These are phyloP conservation scores for Populus nigra DNA, from an alignment of 345 rosid genomes.

Conservation along the genomic window DNA sequence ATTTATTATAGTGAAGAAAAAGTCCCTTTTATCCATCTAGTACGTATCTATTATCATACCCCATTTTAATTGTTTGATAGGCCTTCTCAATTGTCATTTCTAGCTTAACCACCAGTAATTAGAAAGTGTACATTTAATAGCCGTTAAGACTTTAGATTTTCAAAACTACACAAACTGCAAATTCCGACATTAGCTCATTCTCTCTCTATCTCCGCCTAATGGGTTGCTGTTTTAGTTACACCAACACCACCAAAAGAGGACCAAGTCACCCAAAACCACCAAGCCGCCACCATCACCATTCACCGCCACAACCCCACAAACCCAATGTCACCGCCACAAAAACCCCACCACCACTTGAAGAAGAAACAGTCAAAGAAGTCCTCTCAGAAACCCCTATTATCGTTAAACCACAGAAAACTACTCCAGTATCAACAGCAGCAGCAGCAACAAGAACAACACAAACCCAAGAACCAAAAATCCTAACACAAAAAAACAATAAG, in stretches of 20 bases:
- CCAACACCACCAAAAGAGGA: conserved; percentile 7
- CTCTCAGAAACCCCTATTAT: conserved; percentile 46
- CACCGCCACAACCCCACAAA: neutral
- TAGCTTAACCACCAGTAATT: neutral
- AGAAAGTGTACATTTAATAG: neutral
- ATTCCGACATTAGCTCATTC: neutral
- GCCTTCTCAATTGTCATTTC: neutral
- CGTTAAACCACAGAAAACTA: conserved; percentile 1
- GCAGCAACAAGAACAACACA: conserved; percentile 3
- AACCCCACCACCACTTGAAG: conserved; percentile 41
- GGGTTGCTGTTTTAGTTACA: conserved; percentile 46
- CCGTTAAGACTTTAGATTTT: neutral
- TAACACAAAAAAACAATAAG: conserved; percentile 7
- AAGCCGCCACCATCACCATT: neutral
- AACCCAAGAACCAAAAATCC: conserved; percentile 1
- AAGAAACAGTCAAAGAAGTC: conserved; percentile 72
- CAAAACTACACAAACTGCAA: neutral
- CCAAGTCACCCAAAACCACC: conserved; percentile 3
- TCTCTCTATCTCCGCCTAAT: neutral
- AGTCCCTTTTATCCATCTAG: no score
- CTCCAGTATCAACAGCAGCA: neutral
- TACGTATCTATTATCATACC: neutral
- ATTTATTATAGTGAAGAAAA: no score
- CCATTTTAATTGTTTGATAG: neutral
- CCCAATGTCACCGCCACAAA: conserved; percentile 5